These are phyloP conservation scores for Cryptococcus jaspeensis DNA, from an alignment of 1,284 basidiomycete genomes.

Conservation along the genomic window DNA sequence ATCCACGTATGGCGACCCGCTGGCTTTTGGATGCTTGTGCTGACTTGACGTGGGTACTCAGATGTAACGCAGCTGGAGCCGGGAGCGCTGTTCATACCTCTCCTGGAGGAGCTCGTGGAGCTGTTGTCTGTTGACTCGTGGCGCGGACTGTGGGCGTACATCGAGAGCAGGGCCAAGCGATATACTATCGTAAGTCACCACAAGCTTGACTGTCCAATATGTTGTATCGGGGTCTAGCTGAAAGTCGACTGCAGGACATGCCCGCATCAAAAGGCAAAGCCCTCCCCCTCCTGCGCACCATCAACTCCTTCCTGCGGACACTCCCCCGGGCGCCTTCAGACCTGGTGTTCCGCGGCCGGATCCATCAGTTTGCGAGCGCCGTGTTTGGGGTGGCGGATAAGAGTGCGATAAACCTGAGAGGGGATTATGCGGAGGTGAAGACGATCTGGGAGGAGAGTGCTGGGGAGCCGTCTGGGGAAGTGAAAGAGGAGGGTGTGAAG, in stretches of 20 bases:
- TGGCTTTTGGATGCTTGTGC: neutral
- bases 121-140: constrained; percentile 40
- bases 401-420: constrained; percentile 47
- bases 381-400: constrained; percentile 46
- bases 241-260: constrained; percentile 30
- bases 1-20: neutral
- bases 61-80: constrained; percentile 35
- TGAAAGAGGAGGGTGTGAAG: constrained; percentile 6
- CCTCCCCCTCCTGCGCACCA: constrained; percentile 40
- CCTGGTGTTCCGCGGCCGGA: constrained; percentile 42
- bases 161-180: constrained; percentile 42
- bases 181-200: constrained; percentile 32
- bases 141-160: constrained; percentile 40
- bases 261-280: constrained; percentile 46
- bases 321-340: constrained; percentile 42
- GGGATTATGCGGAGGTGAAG: constrained; percentile 40
- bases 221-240: neutral
- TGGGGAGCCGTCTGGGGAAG: neutral
- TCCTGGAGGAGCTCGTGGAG: constrained; percentile 47
- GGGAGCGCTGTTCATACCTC: constrained; percentile 43
- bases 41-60: constrained; percentile 1
- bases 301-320: constrained; percentile 46
- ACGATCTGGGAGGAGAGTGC: constrained; percentile 41
- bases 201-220: no score
- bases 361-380: constrained; percentile 44